Evolutionary conservation across 2,329 filamentous ascomycete species (phyloP), one percentile per base, ranked within the genome.

Genomic region (Apiospora malaysiana): DNA sequence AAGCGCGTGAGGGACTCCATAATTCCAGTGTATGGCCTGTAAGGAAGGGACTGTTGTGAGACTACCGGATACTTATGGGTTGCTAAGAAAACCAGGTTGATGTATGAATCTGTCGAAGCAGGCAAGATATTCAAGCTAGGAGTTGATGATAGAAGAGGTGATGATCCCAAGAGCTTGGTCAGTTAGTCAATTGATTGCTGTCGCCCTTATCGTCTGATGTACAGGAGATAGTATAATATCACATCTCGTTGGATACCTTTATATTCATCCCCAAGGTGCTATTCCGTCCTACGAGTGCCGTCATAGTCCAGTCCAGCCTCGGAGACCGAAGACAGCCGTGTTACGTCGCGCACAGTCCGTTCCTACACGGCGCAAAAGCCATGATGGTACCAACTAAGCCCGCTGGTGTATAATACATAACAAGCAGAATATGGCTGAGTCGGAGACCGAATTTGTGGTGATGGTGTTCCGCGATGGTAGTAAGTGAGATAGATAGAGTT

Each of bases 1-100:
- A 63, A 9, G 27, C 27, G n/a, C 21, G n/a, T 40, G 56, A 63
- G 56, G 32, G 56, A 63, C 9, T 63, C 56, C 56, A 63, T 63
- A 18, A 6, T 63, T 56, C 23, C 21, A 12, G 1, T 21, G 4
- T 40, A 18, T n/a, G 27, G 51, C 7, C 7, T 9, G 16, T 16
- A 27, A 59, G 51, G 6, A 59, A 59, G 27, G 16, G 14, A 18
- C 16, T 56, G 16, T 2, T 27, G 49, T 25, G 2, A 21, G 32
- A 59, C 16, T 56, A 21, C 23, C 21, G 10, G 10, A 14, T 42
- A 32, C 32, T 32, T 32, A 32, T 32, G 32, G 32, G 6, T 32
- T 32, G 3, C 25, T 51, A 10, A 25, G 23, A 4, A 14, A n/a
- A 51, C 16, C 27, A 32, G 25, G 25, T 6, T 32, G 25, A 16